Evolutionary conservation across 2,329 filamentous ascomycete genomes (phyloP), one percentile per base, ranked within the genome.

Genomic region (Penicillium sumatraense): DNA sequence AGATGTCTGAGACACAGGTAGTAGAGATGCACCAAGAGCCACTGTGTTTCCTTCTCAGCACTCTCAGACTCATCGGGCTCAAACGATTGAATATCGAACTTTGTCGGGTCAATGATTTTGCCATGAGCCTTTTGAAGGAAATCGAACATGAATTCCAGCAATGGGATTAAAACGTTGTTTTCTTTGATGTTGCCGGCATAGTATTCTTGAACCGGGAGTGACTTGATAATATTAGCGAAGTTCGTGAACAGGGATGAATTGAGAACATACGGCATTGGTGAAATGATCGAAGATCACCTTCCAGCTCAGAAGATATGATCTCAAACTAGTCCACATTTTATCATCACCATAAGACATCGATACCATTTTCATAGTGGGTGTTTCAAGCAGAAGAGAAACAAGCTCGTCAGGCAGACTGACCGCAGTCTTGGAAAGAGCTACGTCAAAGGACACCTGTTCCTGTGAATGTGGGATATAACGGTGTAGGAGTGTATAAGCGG

Each of bases 231-330:
- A 49, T 77, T 58, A 76, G 70, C 56, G 52, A 5, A 36, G 18
- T 26, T 31, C 5, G 10, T 11, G 7, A 1, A 1, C 1, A 16
- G 16, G 16, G 10, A 31, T 18, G 20, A 7, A 10, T 16, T n/a
- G 24, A 6, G 45, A 47, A 48, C 70, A 59, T 77, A 83, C 81
- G 11, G 92, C 86, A 18, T 86, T 85, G 16, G 81, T 79, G 68
- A 93, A 96, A 41, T 93, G 88, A 64, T 96, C 91, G 68, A 96
- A 98, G 0, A 97, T 82, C 1, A 98, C 80, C 60, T 90, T 85
- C 95, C 95, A 99, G 10, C 91, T 89, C 24, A 96, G 80, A 2
- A 99, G 81, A 67, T 97, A 99, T 9, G 88, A 86, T 49, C 91
- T 86, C 45, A 96, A 80, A 0, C 83, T 69, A 0, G 85, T 78